These are phyloP conservation scores for Eimeria brunetti DNA, from an alignment of 169 alveolate genomes.

Conservation along the genomic window DNA sequence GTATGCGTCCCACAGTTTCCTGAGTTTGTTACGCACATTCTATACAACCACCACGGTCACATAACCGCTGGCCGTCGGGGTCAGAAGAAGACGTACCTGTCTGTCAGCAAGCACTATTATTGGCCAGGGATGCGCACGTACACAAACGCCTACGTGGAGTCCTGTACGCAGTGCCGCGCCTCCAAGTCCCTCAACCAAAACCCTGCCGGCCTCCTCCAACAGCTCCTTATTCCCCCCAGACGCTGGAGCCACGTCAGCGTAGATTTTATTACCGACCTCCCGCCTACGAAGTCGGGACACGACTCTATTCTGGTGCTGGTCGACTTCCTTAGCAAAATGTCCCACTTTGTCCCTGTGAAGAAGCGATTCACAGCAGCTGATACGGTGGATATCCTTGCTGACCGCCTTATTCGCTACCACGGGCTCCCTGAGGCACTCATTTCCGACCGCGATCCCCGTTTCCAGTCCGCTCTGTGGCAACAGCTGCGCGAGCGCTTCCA, in stretches of 20 bases:
- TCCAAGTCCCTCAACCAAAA: slow-evolving; percentile 8
- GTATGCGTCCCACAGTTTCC: slow-evolving; percentile 1
- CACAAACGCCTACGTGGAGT: slow-evolving; percentile 5
- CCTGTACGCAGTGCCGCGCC: slow-evolving; percentile 8
- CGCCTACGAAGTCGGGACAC: not conserved
- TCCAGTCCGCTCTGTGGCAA: not conserved
- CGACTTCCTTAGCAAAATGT: slow-evolving; percentile 21
- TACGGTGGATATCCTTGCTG: not conserved
- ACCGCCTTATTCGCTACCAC: not conserved
- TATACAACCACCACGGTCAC: not conserved
- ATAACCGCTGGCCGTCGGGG: slow-evolving; percentile 18
- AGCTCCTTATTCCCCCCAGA: not conserved
- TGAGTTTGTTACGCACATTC: not conserved
- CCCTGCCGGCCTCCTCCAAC: slow-evolving; percentile 26
- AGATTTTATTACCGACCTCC: slow-evolving; percentile 13
- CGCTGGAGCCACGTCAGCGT: not conserved
- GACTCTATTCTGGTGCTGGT: no score
- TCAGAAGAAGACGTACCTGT: not conserved
- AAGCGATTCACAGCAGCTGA: not conserved
- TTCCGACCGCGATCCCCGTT: slow-evolving; percentile 11
- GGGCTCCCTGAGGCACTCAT: not conserved
- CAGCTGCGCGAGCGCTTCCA: not conserved
- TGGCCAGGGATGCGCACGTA: slow-evolving; percentile 18
- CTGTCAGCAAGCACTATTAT: not conserved
- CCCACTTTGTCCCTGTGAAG: not conserved